phyloP scores from a whole-genome alignment of 345 rosid species.

The Eucalyptus erythrocorys region DNA sequence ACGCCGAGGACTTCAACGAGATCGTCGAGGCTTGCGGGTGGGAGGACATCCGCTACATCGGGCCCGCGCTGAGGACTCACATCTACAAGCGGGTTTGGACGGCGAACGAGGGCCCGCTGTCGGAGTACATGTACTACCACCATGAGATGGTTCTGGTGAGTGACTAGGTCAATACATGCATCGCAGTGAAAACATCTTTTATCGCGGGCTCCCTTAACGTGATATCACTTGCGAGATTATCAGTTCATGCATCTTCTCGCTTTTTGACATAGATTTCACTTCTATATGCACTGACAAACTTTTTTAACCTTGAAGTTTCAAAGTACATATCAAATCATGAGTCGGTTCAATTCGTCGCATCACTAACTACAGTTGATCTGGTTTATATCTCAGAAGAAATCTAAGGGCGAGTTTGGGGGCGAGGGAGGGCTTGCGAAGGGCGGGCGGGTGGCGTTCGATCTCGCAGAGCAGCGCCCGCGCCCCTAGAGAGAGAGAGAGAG shows the following conservation, averaged over 20 bases:
- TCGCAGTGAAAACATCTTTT: not conserved
- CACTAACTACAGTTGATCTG: not conserved
- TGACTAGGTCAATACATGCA: not conserved
- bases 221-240: not conserved
- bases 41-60: constrained; percentile 50
- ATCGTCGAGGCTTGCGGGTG: constrained; percentile 41
- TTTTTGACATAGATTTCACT: not conserved
- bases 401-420: too few relatives aligned
- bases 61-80: constrained; percentile 51
- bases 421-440: too few relatives aligned
- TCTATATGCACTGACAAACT: fast-evolving
- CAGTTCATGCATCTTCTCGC: not conserved
- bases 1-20: constrained; percentile 42
- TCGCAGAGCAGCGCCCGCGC: too few relatives aligned
- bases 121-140: constrained; percentile 58
- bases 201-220: not conserved
- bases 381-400: not conserved
- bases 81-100: constrained; percentile 52
- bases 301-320: not conserved
- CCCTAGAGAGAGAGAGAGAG: too few relatives aligned
- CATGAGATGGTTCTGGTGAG: constrained; percentile 67
- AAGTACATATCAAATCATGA: not conserved
- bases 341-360: not conserved
- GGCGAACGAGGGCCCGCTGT: constrained; percentile 66
- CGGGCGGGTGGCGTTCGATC: too few relatives aligned